A percentile compares a stretch with the other conserved stretches of the same genome.
phyloP scores from a whole-genome alignment of 495 filamentous ascomycete genomes.

The Tetracladium setigerum region DNA sequence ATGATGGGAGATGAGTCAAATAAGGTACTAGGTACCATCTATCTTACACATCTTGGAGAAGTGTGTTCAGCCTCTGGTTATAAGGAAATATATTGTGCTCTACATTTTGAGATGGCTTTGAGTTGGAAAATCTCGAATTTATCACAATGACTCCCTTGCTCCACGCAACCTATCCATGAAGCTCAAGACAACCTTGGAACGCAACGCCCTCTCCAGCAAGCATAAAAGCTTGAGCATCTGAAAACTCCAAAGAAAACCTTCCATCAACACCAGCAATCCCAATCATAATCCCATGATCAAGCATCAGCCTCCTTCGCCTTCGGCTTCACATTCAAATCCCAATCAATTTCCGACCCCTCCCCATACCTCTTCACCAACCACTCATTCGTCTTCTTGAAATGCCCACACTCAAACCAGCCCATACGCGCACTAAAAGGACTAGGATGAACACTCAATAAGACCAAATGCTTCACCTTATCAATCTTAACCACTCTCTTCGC shows the following conservation, averaged over 20 bases:
- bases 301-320: not conserved
- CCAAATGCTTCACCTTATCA: conserved; percentile 61
- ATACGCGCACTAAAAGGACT: conserved; percentile 74
- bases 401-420: conserved; percentile 81
- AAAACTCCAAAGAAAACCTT: not conserved
- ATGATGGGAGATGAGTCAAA: too few relatives aligned
- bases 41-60: too few relatives aligned
- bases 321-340: conserved; percentile 52
- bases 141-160: too few relatives aligned
- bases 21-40: too few relatives aligned
- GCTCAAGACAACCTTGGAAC: too few relatives aligned
- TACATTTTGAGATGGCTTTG: too few relatives aligned
- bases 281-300: not conserved
- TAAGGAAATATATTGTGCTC: too few relatives aligned
- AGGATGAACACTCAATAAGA: conserved; percentile 82
- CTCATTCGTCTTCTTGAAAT: conserved; percentile 84
- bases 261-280: not conserved
- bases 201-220: too few relatives aligned
- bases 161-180: too few relatives aligned
- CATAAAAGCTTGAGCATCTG: too few relatives aligned
- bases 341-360: conserved; percentile 71
- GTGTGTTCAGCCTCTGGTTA: too few relatives aligned
- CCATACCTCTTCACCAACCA: conserved; percentile 80
- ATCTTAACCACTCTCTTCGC: conserved; percentile 64
- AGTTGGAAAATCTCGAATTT: too few relatives aligned